Percentiles rank a stretch among this genome's conserved stretches.
These are phyloP conservation scores for Micromonas pusilla DNA, from an alignment of 139 green algal species.

Conservation along the genomic window DNA sequence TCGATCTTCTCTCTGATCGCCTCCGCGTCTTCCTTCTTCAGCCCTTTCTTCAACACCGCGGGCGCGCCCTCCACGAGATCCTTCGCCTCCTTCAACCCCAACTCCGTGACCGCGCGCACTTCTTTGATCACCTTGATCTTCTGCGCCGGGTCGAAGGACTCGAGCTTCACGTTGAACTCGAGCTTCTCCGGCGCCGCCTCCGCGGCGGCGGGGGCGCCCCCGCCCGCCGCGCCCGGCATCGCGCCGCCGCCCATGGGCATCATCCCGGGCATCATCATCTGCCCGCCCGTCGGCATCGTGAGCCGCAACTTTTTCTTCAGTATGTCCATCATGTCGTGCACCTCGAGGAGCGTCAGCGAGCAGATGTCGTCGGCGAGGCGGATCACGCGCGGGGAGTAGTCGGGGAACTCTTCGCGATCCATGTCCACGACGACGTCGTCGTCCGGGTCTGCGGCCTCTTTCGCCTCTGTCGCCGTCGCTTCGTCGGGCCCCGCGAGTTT, in stretches of 20 bases:
- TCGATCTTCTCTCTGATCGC: conserved; percentile 83
- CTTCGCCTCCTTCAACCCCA: conserved; percentile 98
- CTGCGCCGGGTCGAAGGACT: conserved; percentile 73
- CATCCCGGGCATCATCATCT: neutral
- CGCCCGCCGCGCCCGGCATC: conserved; percentile 2
- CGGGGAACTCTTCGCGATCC: neutral
- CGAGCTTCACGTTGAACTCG: conserved; percentile 90
- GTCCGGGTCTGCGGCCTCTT: too few species aligned
- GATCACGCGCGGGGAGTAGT: neutral
- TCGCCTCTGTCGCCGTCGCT: too few species aligned
- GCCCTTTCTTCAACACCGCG: conserved; percentile 70
- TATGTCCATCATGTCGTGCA: conserved; percentile 34
- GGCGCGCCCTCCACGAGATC: conserved; percentile 94
- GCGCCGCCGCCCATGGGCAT: conserved; percentile 38
- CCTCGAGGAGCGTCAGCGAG: conserved; percentile 38
- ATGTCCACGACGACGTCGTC: neutral
- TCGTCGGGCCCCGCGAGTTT: too few species aligned
- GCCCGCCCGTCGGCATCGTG: conserved; percentile 9
- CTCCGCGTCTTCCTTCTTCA: conserved; percentile 94
- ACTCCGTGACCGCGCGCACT: conserved; percentile 74
- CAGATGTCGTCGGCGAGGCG: conserved; percentile 38
- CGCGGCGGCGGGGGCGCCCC: conserved; percentile 24
- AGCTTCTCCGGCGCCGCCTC: conserved; percentile 75
- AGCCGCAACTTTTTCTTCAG: conserved; percentile 34
- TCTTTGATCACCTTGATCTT: conserved; percentile 99